phyloP scores from a whole-genome alignment of 139 green algal genomes.

The Chlamydomonas sp. region DNA sequence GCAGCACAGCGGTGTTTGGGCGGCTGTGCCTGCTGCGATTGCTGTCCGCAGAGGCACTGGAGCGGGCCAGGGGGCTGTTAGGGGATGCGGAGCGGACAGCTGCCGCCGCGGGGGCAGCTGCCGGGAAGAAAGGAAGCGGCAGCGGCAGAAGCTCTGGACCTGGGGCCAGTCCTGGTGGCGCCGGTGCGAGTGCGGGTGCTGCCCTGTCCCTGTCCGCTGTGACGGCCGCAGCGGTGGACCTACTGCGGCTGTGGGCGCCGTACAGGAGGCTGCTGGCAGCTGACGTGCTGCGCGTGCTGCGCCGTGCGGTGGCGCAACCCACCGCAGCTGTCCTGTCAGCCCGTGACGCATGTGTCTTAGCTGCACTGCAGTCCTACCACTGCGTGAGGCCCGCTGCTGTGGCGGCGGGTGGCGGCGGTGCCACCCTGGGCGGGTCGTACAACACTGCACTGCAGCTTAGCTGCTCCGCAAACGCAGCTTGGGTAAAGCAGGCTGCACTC shows the following conservation, averaged over 20 bases:
- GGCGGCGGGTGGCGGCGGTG: neutral
- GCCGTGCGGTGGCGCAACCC: neutral
- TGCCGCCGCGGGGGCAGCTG: neutral
- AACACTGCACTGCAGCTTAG: neutral
- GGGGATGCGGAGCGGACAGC: neutral
- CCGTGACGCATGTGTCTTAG: neutral
- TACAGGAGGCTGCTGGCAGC: neutral
- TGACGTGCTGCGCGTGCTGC: neutral
- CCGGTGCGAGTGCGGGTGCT: neutral
- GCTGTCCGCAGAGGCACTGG: neutral
- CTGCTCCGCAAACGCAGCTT: neutral
- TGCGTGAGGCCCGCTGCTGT: neutral
- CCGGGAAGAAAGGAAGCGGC: neutral
- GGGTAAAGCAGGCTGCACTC: neutral
- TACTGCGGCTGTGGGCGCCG: neutral
- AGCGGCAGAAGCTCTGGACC: too few relatives aligned
- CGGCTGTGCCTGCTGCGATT: conserved; percentile 10
- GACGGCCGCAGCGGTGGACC: neutral
- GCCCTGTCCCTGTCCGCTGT: neutral
- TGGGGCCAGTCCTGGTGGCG: too few relatives aligned
- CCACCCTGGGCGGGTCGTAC: too few relatives aligned
- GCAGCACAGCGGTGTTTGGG: neutral
- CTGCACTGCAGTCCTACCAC: conserved; percentile 1
- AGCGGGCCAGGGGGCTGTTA: neutral
- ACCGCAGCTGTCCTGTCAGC: neutral